Evolutionary conservation across 805 yeast species (phyloP), one percentile per base, ranked within the genome.

Genomic region (Yarrowia deformans): DNA sequence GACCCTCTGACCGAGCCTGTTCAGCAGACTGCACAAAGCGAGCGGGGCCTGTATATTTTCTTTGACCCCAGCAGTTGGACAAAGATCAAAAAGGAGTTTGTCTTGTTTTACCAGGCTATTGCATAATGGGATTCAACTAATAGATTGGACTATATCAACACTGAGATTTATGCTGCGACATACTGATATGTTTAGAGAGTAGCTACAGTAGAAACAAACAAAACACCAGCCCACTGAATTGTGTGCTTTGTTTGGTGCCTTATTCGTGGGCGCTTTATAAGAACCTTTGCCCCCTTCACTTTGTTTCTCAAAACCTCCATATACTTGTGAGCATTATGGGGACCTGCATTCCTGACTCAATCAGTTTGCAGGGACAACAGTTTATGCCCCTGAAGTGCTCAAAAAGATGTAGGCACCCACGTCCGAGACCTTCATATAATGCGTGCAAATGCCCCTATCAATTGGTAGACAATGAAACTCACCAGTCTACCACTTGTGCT

Each of bases 1-100:
- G 97, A 93, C 75, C 90, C 97, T 37, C 86, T 87, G 74, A 88
- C 88, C 71, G 98, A 94, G 78, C 97, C 98, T 1, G 85, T 91
- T 16, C 87, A 82, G 72, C 91, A 92, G 70, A 86, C 90, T 42
- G 89, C 89, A 45, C 94, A 90, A 43, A 91, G 93, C 69, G 99
- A 95, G 79, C 85, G 94, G 71, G 98, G 99, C 0, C 88, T 93
- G 10, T 95, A 95, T 77, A 88, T 93, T 32, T 94, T 95, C 78
- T 95, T 95, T 77, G 98, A 95, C 76, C 98, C 98, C 5, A 91
- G 89, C 73, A 87, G 90, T 71, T 95, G 99, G 99, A 97, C 92
- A 75, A 91, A 91, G 79, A 93, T 94, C 72, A 92, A 90, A 78
- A 85, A 86, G 75, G 90, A 88, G 74, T 87, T 87, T 75, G 81